Base-by-base conservation (phyloP, 2,329 filamentous ascomycete genomes). In the Plenodomus tracheiphilus region DNA sequence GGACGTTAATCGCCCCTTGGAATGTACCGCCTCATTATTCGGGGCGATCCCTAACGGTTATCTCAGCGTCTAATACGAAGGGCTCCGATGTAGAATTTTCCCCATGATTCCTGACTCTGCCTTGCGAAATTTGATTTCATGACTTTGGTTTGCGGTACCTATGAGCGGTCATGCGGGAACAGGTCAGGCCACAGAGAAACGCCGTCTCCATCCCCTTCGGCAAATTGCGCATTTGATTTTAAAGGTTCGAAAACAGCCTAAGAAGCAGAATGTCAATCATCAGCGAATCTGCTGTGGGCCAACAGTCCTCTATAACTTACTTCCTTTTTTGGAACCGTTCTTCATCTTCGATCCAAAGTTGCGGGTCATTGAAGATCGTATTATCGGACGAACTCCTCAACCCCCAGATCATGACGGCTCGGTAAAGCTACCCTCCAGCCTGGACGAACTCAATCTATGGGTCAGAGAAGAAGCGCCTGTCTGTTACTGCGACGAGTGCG, bases 91-190 rank as follows among this genome's bases (percentile, higher is more conserved):
- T 32, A 11, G 4, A 8, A 32, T 15, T 32, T 15, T 15, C 6
- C 7, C 13, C 28, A 32, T 32, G 28, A 10, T 11, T 15, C 28
- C 8, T 32, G 7, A 8, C 15, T 15, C 6, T 15, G 28, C 28
- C 6, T 15, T 32, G 9, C 28, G 4, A 32, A 4, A 8, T 7
- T 11, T 32, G 28, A 32, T 32, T 32, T 15, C 28, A 32, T 32
- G 28, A 32, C 11, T 32, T 32, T 32, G 7, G 28, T 32, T 69
- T 54, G 39, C 68, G 66, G 53, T 75, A 75, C 59, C 74, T 66
- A 41, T 57, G 36, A 22, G 49, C 43, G 47, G 51, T 56, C 18
- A 40, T 38, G 39, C 19, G n/a, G 25, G 28, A 41, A 44, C 19
- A n/a, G 25, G 18, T 28, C 25, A 47, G 46, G 35, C 43, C 2